Base-by-base conservation (phyloP, 305 asterid genomes). In the Ajuga reptans region DNA sequence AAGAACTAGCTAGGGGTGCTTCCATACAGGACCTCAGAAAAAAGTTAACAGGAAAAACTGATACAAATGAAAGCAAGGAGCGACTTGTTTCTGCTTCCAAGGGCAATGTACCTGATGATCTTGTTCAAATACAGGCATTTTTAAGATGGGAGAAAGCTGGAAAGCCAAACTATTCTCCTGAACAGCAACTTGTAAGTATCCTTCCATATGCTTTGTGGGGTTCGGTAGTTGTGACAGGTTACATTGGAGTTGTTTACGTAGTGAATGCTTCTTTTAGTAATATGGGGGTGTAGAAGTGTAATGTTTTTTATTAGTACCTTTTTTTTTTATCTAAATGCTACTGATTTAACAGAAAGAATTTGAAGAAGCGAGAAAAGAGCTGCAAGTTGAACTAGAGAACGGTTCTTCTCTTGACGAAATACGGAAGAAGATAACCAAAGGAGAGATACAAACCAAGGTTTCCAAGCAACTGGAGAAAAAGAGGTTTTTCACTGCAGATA, bases 111-210 rank as follows among this genome's bases (percentile, higher is more conserved):
- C 90, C 97, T 9, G 92, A 81, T 66, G 93, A 90, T 79, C 90
- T 87, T 75, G 86, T 82, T 75, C 96, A 92, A 80, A 77, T 70
- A 73, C 98, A 92, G 72, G 82, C 98, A 65, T 92, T 69, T 77
- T 73, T 84, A 77, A 75, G 95, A 75, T 89, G 96, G 96, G 98
- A 92, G 86, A 88, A 75, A 88, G 92, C 95, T 60, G 98, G 96
- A 74, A 92, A 84, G 75, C 98, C 96, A 57, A 86, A 81, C 83
- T 86, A 81, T 76, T 84, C 98, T 75, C 83, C 86, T 9, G 91
- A 83, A 64, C 81, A 86, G 77, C 96, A 92, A 75, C 89, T 82
- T 76, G 98, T 92, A 85, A 84, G 53, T 64, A 64, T 70, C 69
- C 73, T 78, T 71, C 61, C 63, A 34, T 67, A 43, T 42, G 50